Conservation (phyloP, 2,329 filamentous ascomycete species). For the Pyricularia sp. region DNA sequence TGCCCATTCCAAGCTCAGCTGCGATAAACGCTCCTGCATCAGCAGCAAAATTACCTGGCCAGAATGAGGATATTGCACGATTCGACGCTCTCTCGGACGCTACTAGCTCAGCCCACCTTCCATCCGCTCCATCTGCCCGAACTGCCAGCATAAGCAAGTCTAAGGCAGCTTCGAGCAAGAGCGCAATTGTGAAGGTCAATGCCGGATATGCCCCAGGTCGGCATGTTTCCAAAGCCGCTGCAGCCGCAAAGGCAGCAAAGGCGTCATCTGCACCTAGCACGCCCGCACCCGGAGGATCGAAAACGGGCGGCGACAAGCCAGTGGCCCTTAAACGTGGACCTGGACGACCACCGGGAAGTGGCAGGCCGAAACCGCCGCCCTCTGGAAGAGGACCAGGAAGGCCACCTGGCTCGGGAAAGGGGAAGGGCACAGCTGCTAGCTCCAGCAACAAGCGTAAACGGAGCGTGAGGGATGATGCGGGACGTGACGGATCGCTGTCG, state of each 20-base stretch:
- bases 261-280: not conserved
- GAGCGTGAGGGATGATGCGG: constrained; percentile 8
- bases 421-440: not conserved
- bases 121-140: not conserved
- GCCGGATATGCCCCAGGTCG: constrained; percentile 9
- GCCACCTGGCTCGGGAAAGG: not conserved
- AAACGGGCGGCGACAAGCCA: not conserved
- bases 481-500: constrained; percentile 7
- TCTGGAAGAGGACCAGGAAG: not conserved
- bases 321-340: not conserved
- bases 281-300: not conserved
- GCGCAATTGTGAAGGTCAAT: constrained; percentile 15
- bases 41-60: not conserved
- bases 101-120: not conserved
- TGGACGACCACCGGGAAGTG: not conserved
- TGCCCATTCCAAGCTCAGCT: constrained; percentile 2
- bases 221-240: constrained; percentile 1
- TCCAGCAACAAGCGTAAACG: constrained; percentile 8
- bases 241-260: constrained; percentile 4
- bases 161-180: constrained; percentile 7
- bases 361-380: not conserved
- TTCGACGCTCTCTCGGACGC: not conserved
- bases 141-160: not conserved
- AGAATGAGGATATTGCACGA: not conserved
- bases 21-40: constrained; percentile 5